A percentile compares a stretch with the other conserved stretches of the same genome.
phyloP scores from a whole-genome alignment of 257 asterid species.

The Cinchona pubescens region DNA sequence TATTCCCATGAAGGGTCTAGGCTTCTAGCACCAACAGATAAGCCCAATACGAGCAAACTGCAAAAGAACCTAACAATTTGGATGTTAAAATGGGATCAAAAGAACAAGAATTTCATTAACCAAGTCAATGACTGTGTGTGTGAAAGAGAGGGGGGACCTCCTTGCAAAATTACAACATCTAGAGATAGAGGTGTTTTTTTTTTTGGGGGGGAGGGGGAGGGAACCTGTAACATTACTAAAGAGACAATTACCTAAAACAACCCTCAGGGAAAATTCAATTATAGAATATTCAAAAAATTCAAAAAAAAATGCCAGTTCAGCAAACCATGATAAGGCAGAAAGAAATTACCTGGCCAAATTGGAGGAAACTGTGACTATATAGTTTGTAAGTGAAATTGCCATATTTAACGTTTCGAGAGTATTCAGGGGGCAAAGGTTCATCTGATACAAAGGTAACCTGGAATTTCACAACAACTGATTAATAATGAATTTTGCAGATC shows the following conservation, averaged over 20 bases:
- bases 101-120: neutral
- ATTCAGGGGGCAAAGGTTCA: constrained; percentile 75
- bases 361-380: constrained; percentile 96
- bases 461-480: constrained; percentile 10
- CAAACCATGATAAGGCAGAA: neutral
- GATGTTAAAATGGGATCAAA: neutral
- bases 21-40: neutral
- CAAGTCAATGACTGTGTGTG: neutral
- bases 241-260: neutral
- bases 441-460: constrained; percentile 84
- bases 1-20: neutral
- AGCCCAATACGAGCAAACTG: neutral
- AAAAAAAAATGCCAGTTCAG: neutral
- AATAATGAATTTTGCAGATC: neutral
- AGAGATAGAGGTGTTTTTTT: too few species aligned
- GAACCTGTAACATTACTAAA: neutral
- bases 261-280: neutral
- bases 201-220: neutral
- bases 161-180: too few species aligned
- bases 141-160: neutral
- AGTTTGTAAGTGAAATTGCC: constrained; percentile 76
- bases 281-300: neutral
- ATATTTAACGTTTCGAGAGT: constrained; percentile 52
- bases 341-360: constrained; percentile 85
- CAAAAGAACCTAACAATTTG: neutral